phyloP scores from a whole-genome alignment of 768 basidiomycete species.

The Lyophyllum atratum region DNA sequence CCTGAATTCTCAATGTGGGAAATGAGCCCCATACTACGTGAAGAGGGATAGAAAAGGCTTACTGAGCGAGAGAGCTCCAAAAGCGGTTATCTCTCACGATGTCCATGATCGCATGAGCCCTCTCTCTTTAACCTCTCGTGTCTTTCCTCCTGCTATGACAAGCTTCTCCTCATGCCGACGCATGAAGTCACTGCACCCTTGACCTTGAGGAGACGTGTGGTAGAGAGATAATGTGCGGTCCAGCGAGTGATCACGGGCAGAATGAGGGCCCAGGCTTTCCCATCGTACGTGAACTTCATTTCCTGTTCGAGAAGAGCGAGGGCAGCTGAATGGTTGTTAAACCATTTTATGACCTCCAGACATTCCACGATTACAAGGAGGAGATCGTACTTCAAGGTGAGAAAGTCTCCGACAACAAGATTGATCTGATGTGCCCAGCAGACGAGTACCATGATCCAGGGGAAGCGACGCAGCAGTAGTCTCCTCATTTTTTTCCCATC shows the following conservation, averaged over 20 bases:
- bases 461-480: slow-evolving; percentile 4
- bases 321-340: slow-evolving; percentile 22
- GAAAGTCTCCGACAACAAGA: slow-evolving; percentile 30
- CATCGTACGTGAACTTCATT: background rate
- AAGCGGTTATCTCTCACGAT: slow-evolving; percentile 6
- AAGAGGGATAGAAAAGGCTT: background rate
- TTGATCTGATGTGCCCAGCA: slow-evolving; percentile 31
- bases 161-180: background rate
- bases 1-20: slow-evolving; percentile 5
- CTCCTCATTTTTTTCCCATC: slow-evolving; percentile 24
- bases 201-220: slow-evolving; percentile 16
- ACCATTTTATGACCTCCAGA: slow-evolving; percentile 28
- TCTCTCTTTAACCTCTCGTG: background rate
- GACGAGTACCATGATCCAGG: slow-evolving; percentile 15
- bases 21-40: background rate
- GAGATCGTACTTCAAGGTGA: slow-evolving; percentile 17
- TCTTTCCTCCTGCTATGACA: background rate
- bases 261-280: slow-evolving; percentile 8
- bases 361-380: slow-evolving; percentile 15
- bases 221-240: slow-evolving; percentile 20
- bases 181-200: background rate
- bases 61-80: slow-evolving; percentile 12
- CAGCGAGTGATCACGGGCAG: slow-evolving; percentile 21
- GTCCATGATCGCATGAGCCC: background rate
- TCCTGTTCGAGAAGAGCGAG: background rate